Evolutionary conservation across 2,329 filamentous ascomycete genomes (phyloP), one percentile per base, ranked within the genome.

Genomic region (Epichloe festucae): DNA sequence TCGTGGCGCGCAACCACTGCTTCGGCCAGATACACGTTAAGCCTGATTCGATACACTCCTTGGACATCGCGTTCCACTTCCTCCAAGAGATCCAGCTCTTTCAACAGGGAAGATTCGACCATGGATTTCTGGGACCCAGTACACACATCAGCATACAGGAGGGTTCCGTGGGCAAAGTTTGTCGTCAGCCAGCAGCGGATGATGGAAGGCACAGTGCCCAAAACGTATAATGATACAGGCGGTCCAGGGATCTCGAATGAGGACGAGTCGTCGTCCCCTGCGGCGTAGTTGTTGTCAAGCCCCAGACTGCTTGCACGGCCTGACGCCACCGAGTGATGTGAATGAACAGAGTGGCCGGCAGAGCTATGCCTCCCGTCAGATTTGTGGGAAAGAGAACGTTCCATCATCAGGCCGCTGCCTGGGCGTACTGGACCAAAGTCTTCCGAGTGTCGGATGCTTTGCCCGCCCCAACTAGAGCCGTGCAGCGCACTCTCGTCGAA

Each of bases 401-500:
- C 93, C 67, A 87, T 93, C 81, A 96, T 82, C 60, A 96, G 75
- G 38, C 88, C 85, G 65, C 89, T 94, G 23, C 82, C 80, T 21
- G 88, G 89, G 49, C 91, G 78, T 46, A 82, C 73, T 27, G 87
- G 85, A 41, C 82, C 81, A 58, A 95, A 85, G 52, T 97, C 93
- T 46, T 87, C 81, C 12, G 88, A 91, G 52, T 89, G 85, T 44
- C 91, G 82, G 53, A 85, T 87, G 57, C 81, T 82, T 62, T 95
- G 88, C 8, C 71, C 71, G 40, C 84, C 84, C 80, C 93, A 94
- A 65, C 89, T 79, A 8, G 80, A 89, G 46, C 88, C 86, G 60
- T 95, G 89, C 59, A 95, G 82, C 14, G 91, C 90, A 63, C 89
- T 95, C 65, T 97, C 91, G 63, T 97, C 93, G 62, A 98, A 98